These are phyloP conservation scores for Trifolium pratense DNA, from an alignment of 306 rosid species.

Conservation along the genomic window DNA sequence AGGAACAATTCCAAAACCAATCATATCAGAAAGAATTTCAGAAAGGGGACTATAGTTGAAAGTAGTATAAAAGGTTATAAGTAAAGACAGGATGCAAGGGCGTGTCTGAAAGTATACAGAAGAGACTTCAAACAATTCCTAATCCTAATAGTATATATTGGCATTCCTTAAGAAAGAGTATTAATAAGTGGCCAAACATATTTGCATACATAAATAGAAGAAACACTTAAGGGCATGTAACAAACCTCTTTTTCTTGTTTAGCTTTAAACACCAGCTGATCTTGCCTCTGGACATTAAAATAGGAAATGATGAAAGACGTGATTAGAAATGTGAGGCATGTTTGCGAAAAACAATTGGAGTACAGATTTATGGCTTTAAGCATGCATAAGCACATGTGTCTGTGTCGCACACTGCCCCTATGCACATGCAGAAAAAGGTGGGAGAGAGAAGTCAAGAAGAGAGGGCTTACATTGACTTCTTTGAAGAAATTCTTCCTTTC, in stretches of 20 bases:
- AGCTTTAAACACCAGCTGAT: slow-evolving; percentile 69
- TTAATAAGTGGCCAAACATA: slow-evolving; percentile 29
- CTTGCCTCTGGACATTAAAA: slow-evolving; percentile 56
- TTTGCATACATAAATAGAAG: not conserved
- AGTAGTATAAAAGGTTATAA: not conserved
- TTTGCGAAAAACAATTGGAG: slow-evolving; percentile 11
- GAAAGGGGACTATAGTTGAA: not conserved
- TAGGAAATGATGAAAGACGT: slow-evolving; percentile 22
- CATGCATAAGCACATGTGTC: slow-evolving; percentile 20
- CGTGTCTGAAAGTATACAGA: not conserved
- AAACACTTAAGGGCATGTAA: too few relatives aligned
- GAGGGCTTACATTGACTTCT: slow-evolving; percentile 61
- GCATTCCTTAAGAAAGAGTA: slow-evolving; percentile 5
- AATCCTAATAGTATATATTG: slow-evolving; percentile 15
- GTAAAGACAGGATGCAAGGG: slow-evolving; percentile 6
- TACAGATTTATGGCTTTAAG: slow-evolving; percentile 5
- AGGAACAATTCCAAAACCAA: slow-evolving; percentile 22
- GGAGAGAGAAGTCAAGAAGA: slow-evolving; percentile 35
- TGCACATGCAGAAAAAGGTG: slow-evolving; percentile 23
- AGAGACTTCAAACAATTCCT: slow-evolving; percentile 13
- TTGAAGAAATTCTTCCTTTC: slow-evolving; percentile 60
- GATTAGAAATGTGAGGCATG: slow-evolving; percentile 24
- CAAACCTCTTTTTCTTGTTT: too few relatives aligned
- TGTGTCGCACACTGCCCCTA: not conserved
- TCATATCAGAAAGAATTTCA: slow-evolving; percentile 4